A percentile compares a stretch with the other conserved stretches of the same genome.
Evolutionary conservation across 163 green algal species (phyloP).

Genomic region (Scenedesmus sp.): DNA sequence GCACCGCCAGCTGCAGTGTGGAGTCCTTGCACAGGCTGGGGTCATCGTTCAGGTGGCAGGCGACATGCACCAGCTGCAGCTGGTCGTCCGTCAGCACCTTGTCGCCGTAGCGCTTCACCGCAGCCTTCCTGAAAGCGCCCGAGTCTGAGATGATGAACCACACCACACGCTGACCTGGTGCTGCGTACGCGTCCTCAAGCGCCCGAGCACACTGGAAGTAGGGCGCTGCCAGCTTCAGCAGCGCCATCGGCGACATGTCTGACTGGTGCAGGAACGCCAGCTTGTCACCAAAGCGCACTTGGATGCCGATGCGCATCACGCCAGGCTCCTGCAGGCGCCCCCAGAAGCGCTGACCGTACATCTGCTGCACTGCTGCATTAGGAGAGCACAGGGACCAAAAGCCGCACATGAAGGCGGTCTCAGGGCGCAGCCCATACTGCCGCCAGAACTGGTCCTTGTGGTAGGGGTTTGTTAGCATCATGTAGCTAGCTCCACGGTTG

Average conservation of each 20-base stretch:
- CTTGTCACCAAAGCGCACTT: slow-evolving; percentile 31
- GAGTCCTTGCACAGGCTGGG: background rate
- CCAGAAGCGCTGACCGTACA: slow-evolving; percentile 22
- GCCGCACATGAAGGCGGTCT: slow-evolving; percentile 51
- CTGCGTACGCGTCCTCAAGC: background rate
- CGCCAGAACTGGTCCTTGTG: background rate
- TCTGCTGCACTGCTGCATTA: background rate
- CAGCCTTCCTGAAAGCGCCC: background rate
- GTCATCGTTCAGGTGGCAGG: slow-evolving; percentile 1
- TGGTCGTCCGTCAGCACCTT: slow-evolving; percentile 38
- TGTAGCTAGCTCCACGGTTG: slow-evolving; percentile 19
- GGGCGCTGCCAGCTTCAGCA: background rate
- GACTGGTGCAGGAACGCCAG: background rate
- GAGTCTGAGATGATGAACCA: slow-evolving; percentile 52
- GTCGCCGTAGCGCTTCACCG: slow-evolving; percentile 23
- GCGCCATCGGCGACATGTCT: background rate
- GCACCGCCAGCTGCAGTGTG: background rate
- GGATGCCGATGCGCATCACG: slow-evolving; percentile 36
- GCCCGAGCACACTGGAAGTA: slow-evolving; percentile 32
- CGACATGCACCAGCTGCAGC: background rate
- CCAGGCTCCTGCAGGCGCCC: background rate
- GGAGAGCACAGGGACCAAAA: slow-evolving; percentile 45
- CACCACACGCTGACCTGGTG: slow-evolving; percentile 23
- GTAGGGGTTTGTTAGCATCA: slow-evolving; percentile 1
- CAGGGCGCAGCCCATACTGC: slow-evolving; percentile 12